Conservation (phyloP, 129 eudicot species). For the Artemisia tridentata region DNA sequence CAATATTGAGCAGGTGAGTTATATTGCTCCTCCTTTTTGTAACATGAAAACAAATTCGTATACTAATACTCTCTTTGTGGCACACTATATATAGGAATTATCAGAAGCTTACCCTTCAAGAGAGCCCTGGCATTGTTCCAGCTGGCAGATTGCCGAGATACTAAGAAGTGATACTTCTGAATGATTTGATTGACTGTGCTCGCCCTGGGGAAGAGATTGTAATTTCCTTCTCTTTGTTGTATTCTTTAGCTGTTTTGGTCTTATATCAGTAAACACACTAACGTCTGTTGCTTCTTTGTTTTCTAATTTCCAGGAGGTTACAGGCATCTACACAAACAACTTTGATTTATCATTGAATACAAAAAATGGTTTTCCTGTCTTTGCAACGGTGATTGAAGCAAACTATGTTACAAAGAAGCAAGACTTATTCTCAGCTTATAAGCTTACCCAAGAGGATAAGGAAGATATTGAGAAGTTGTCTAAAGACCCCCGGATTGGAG, state of each 20-base stretch:
- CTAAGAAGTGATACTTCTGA: conserved; percentile 93
- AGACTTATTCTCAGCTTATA: conserved; percentile 92
- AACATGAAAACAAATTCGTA: conserved; percentile 1
- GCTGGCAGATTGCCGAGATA: conserved; percentile 95
- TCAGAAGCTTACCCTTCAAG: conserved; percentile 94
- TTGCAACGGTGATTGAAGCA: conserved; percentile 93
- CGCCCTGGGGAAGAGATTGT: too few species aligned
- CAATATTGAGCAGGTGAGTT: conserved; percentile 82
- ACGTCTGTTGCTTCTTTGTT: too few species aligned
- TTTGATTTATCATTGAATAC: too few species aligned
- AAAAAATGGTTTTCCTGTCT: conserved; percentile 95
- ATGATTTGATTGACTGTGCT: conserved; percentile 90
- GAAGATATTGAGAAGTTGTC: conserved; percentile 83
- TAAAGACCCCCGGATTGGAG: conserved; percentile 97
- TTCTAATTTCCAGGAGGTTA: too few species aligned
- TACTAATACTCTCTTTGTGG: conserved; percentile 16
- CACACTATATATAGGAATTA: conserved; percentile 92
- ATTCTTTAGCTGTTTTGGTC: too few species aligned
- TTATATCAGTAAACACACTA: too few species aligned
- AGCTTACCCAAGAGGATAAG: conserved; percentile 94
- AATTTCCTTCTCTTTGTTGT: too few species aligned
- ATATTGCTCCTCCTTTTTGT: conserved; percentile 3
- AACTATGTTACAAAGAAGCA: conserved; percentile 92
- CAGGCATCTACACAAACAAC: too few species aligned
- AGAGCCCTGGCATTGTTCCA: conserved; percentile 97